These are phyloP conservation scores for Teratosphaeria zuluensis DNA, from an alignment of 2,329 filamentous ascomycete genomes.

Conservation along the genomic window DNA sequence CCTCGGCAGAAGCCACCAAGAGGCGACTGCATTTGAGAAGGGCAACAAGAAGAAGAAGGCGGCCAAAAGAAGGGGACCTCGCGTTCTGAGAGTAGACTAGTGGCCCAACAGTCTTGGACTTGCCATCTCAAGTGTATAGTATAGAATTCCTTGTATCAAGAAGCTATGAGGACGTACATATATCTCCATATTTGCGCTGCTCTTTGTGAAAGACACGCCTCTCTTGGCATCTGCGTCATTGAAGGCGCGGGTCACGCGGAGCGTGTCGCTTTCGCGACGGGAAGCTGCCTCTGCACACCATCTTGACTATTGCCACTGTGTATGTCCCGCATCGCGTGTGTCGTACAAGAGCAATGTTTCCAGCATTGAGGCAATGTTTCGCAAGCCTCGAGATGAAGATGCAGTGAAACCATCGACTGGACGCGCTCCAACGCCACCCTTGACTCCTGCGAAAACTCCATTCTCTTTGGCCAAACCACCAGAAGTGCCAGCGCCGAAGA, in stretches of 20 bases:
- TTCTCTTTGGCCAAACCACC: conserved; percentile 23
- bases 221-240: not conserved
- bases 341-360: not conserved
- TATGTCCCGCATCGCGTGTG: not conserved
- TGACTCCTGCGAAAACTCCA: conserved; percentile 17
- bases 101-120: not conserved
- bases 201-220: too few relatives aligned
- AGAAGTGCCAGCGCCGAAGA: conserved; percentile 20
- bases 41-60: conserved; percentile 78
- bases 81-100: conserved; percentile 61
- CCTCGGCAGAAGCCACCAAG: conserved; percentile 76
- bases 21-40: conserved; percentile 59
- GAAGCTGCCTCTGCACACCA: not conserved
- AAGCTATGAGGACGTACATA: not conserved
- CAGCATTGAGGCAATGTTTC: conserved; percentile 37
- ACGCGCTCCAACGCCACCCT: conserved; percentile 44
- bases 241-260: not conserved
- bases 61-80: conserved; percentile 60
- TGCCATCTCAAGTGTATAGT: not conserved
- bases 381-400: conserved; percentile 41
- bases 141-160: not conserved
- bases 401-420: conserved; percentile 37
- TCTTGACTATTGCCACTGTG: too few relatives aligned
- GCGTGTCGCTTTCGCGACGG: not conserved
- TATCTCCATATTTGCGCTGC: not conserved